Evolutionary conservation across 1,284 basidiomycete species (phyloP).

Genomic region (Abortiporus biennis): DNA sequence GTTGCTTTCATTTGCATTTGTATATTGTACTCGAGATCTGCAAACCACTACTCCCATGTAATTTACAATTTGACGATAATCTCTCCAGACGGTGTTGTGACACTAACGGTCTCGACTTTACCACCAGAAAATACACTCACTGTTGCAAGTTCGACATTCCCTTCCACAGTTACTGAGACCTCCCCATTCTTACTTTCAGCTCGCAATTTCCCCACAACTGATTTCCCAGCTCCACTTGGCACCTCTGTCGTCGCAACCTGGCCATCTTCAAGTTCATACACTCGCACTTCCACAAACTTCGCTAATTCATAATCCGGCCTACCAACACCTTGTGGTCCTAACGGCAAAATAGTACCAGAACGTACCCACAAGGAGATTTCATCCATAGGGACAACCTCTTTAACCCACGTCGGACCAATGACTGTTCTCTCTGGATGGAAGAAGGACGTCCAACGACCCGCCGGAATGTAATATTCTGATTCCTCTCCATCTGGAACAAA

Average conservation of each 20-base stretch:
- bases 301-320: slow-evolving; percentile 64
- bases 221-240: slow-evolving; percentile 33
- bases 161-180: neutral
- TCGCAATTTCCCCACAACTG: slow-evolving; percentile 32
- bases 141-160: neutral
- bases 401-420: slow-evolving; percentile 50
- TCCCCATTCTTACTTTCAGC: slow-evolving; percentile 23
- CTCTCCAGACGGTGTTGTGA: neutral
- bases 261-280: slow-evolving; percentile 47
- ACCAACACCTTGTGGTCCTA: slow-evolving; percentile 49
- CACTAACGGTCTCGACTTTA: neutral
- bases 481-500: slow-evolving; percentile 54
- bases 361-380: slow-evolving; percentile 66
- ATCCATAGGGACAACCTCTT: slow-evolving; percentile 48
- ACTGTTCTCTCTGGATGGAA: slow-evolving; percentile 44
- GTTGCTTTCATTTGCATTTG: too few relatives aligned
- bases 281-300: slow-evolving; percentile 42
- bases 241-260: slow-evolving; percentile 35
- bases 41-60: too few relatives aligned
- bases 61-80: neutral
- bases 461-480: slow-evolving; percentile 64
- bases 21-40: too few relatives aligned
- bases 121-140: slow-evolving; percentile 1
- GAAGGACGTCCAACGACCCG: slow-evolving; percentile 64
- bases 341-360: slow-evolving; percentile 45